These are phyloP conservation scores for Strobilomyces dryophilus DNA, from an alignment of 768 basidiomycete species.

Conservation along the genomic window DNA sequence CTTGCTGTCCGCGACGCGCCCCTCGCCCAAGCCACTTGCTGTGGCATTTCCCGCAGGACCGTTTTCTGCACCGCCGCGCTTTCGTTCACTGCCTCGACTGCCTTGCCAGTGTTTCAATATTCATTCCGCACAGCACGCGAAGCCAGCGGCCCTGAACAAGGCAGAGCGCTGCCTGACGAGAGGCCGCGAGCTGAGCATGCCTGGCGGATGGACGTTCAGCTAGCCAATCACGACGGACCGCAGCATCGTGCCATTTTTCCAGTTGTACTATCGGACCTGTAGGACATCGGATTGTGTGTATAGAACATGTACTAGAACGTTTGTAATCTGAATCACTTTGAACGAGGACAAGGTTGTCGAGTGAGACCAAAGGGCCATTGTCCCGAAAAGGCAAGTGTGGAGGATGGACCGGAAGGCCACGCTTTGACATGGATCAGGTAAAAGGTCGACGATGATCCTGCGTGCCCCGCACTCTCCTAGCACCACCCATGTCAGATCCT, in stretches of 20 bases:
- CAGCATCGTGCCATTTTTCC: not conserved
- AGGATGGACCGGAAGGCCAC: constrained; percentile 19
- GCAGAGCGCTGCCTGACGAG: constrained; percentile 15
- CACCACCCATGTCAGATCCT: constrained; percentile 18
- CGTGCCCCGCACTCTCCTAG: not conserved
- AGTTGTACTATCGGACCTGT: constrained; percentile 19
- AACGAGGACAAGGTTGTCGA: constrained; percentile 22
- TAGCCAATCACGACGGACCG: constrained; percentile 8
- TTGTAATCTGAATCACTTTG: constrained; percentile 9
- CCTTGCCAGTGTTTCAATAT: constrained; percentile 17
- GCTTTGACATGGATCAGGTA: constrained; percentile 29
- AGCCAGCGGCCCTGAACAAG: constrained; percentile 8
- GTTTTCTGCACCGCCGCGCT: constrained; percentile 16
- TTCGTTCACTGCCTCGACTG: constrained; percentile 24
- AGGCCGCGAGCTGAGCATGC: constrained; percentile 36
- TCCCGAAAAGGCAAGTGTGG: constrained; percentile 33
- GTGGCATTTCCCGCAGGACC: constrained; percentile 12
- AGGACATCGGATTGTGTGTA: constrained; percentile 10
- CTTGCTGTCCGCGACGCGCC: constrained; percentile 2
- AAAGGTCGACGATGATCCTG: constrained; percentile 19
- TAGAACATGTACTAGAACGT: constrained; percentile 4
- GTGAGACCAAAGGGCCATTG: constrained; percentile 17
- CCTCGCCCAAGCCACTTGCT: constrained; percentile 4
- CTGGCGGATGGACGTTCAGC: constrained; percentile 37
- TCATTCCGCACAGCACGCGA: constrained; percentile 15